A percentile compares a stretch with the other conserved stretches of the same genome.
Evolutionary conservation across 176 grass and related monocot genomes (phyloP).

Genomic region (Chloris gayana): DNA sequence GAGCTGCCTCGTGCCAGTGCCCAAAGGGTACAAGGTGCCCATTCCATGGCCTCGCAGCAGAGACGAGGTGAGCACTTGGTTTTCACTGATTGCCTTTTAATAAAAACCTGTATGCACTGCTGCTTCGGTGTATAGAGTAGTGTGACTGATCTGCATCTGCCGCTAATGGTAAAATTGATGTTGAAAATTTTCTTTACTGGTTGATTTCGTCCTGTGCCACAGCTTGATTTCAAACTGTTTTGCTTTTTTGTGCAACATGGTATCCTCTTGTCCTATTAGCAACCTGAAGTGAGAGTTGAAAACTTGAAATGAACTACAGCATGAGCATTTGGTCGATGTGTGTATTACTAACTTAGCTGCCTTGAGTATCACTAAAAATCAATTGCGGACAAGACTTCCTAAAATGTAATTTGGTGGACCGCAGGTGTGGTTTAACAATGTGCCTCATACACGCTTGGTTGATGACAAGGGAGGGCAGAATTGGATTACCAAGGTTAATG

Average conservation of each 20-base stretch:
- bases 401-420: conserved; percentile 18
- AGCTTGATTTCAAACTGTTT: conserved; percentile 1
- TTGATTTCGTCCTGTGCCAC: neutral
- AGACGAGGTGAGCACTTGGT: conserved; percentile 73
- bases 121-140: neutral
- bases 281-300: conserved; percentile 12
- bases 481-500: conserved; percentile 86
- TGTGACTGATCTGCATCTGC: neutral
- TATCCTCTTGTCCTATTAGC: neutral
- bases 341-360: neutral
- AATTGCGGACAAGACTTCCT: neutral
- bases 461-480: conserved; percentile 99
- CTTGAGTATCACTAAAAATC: neutral
- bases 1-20: conserved; percentile 71
- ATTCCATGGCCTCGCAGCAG: conserved; percentile 90
- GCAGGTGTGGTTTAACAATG: conserved; percentile 98
- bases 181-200: neutral
- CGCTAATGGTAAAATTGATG: neutral
- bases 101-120: neutral
- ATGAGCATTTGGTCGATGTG: neutral
- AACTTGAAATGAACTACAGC: too few species aligned
- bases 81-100: conserved; percentile 24
- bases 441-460: conserved; percentile 87
- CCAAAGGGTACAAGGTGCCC: conserved; percentile 73
- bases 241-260: neutral